phyloP scores from a whole-genome alignment of 208 protist genomes.

The Pavlovales sp. region DNA sequence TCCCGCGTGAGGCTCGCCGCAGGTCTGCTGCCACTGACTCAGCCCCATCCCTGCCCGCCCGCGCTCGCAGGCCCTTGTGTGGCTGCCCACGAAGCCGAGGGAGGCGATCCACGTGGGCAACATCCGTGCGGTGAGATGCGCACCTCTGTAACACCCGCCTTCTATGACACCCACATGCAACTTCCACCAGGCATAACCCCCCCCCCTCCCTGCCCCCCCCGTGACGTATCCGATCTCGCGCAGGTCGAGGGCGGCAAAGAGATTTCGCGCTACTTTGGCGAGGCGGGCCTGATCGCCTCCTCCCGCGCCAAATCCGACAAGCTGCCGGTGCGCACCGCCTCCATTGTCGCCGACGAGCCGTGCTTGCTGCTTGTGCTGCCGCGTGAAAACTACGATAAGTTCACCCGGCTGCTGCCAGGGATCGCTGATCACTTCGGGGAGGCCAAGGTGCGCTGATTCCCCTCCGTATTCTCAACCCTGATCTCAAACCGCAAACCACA shows the following conservation, averaged over 20 bases:
- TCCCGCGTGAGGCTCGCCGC: too few relatives aligned
- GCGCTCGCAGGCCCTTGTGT: not conserved
- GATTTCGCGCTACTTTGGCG: not conserved
- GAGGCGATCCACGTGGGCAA: not conserved
- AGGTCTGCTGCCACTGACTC: too few relatives aligned
- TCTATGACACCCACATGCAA: too few relatives aligned
- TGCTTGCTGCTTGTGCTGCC: not conserved
- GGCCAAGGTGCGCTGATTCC: not conserved
- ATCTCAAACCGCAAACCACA: too few relatives aligned
- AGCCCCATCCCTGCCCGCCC: too few relatives aligned
- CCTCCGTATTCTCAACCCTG: too few relatives aligned
- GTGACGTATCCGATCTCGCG: too few relatives aligned
- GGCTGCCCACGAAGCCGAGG: not conserved
- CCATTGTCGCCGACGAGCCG: not conserved
- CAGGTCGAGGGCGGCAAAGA: not conserved
- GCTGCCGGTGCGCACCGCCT: not conserved
- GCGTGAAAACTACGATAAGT: not conserved
- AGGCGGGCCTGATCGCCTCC: not conserved
- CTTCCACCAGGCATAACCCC: too few relatives aligned
- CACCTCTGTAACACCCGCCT: too few relatives aligned
- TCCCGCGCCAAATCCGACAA: not conserved
- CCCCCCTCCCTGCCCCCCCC: too few relatives aligned
- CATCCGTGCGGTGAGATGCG: not conserved
- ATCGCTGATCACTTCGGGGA: not conserved
- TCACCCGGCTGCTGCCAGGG: not conserved